Evolutionary conservation across 1,284 basidiomycete genomes (phyloP).

Genomic region (Cryptococcus maquisensis): DNA sequence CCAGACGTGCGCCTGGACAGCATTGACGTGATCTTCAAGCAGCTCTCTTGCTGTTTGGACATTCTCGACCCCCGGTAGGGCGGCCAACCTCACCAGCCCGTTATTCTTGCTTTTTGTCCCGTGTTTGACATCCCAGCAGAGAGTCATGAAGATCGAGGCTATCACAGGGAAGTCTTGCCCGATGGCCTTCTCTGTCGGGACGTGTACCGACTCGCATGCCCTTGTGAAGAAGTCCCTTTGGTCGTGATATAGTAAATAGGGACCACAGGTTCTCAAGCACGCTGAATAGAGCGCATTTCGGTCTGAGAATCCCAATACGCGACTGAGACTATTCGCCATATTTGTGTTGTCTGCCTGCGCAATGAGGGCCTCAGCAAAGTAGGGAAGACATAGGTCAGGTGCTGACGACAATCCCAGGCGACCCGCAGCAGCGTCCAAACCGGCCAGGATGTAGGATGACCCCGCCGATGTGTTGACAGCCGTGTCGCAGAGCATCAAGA

Average conservation of each 20-base stretch:
- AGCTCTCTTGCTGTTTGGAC: not conserved
- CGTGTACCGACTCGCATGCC: conserved; percentile 27
- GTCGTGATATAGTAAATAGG: not conserved
- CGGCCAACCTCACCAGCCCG: not conserved
- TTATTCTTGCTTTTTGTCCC: not conserved
- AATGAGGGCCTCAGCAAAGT: conserved; percentile 54
- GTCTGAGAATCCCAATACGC: not conserved
- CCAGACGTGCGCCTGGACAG: conserved; percentile 9
- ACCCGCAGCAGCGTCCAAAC: conserved; percentile 61
- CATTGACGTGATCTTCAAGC: conserved; percentile 4
- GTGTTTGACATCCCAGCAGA: not conserved
- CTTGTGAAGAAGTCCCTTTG: conserved; percentile 16
- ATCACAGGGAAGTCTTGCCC: conserved; percentile 21
- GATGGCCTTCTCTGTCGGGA: conserved; percentile 6
- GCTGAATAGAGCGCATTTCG: not conserved
- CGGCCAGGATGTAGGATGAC: conserved; percentile 60
- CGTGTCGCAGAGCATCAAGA: conserved; percentile 80
- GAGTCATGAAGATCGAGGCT: conserved; percentile 19
- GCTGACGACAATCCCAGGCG: conserved; percentile 65
- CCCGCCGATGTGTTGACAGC: conserved; percentile 53
- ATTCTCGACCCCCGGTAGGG: too few species aligned
- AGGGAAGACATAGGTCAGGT: conserved; percentile 69
- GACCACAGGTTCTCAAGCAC: not conserved
- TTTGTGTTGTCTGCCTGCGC: too few species aligned
- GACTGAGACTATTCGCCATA: too few species aligned